Evolutionary conservation across 129 eudicot genomes (phyloP), one percentile per base, ranked within the genome.

Genomic region (Chrysanthemum seticuspe): DNA sequence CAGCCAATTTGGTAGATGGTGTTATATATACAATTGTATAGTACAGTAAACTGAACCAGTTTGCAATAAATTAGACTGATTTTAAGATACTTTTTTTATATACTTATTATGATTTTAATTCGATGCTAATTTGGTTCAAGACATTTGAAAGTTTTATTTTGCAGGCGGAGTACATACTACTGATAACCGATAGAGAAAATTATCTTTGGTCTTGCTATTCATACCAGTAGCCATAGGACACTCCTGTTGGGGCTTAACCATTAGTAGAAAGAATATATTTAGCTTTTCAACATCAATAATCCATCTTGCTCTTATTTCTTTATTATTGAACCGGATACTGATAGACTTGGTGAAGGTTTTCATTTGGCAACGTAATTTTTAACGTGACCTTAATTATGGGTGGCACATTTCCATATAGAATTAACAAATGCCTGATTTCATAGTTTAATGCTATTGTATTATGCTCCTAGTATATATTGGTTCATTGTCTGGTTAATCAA

Each of bases 401-500:
- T 66, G 74, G 40, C 79, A 66, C 67, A 73, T 67, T 66, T 66
- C 48, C 60, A 25, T 52, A 45, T 66, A 75, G 29, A 75, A 75
- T 44, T 64, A 40, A 29, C 63, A 69, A 69, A 36, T 36, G 45
- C 9, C 45, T 36, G 45, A 36, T 36, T 36, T 36, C 45, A 36
- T 7, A 36, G 45, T 36, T 36, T 36, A 36, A 36, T 36, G 45
- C 8, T 36, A 36, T 36, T 36, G 45, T 36, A 36, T 0, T 36
- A 36, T 36, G 44, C 44, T 36, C 7, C 44, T 36, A 4, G 40
- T 34, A 34, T 34, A 36, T 5, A 36, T 36, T 36, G 44, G 44
- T 36, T 36, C 44, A 36, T 36, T 36, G 2, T 15, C 1, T 16
- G 5, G 21, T 49, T 67, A 29, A 25, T 45, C 29, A 36, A 54